A percentile compares a stretch with the other conserved stretches of the same genome.
Evolutionary conservation across 106 monocot genomes (phyloP).

Genomic region (Dendrobium catenatum): DNA sequence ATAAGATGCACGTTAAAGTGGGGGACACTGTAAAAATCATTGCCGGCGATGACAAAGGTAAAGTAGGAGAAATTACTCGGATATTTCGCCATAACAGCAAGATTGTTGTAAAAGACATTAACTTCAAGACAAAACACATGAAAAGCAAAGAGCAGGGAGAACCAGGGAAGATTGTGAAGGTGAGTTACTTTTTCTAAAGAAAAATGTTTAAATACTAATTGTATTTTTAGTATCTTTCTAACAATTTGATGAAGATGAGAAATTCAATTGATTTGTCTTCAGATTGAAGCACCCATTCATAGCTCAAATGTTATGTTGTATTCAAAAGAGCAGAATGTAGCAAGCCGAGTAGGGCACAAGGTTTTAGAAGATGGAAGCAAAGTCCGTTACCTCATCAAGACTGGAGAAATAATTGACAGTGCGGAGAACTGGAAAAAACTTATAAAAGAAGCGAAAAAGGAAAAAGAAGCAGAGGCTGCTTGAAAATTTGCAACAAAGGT

Average conservation of each 20-base stretch:
- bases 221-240: too few species aligned
- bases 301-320: constrained; percentile 98
- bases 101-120: constrained; percentile 77
- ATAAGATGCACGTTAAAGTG: constrained; percentile 96
- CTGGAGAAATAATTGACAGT: constrained; percentile 87
- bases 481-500: not conserved
- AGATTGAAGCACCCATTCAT: constrained; percentile 92
- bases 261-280: constrained; percentile 4
- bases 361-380: constrained; percentile 75
- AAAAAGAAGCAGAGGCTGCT: constrained; percentile 6
- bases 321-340: constrained; percentile 78
- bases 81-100: constrained; percentile 79
- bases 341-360: constrained; percentile 90
- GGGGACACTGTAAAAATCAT: constrained; percentile 94
- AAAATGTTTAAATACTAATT: not conserved
- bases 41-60: constrained; percentile 81
- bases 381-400: constrained; percentile 87
- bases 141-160: constrained; percentile 86
- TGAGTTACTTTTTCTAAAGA: constrained; percentile 2
- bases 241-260: not conserved
- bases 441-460: constrained; percentile 42
- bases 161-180: constrained; percentile 85
- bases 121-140: constrained; percentile 94
- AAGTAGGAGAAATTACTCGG: constrained; percentile 64
- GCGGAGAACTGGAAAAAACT: constrained; percentile 64